These are phyloP conservation scores for Pichia insulana DNA, from an alignment of 805 yeast species.

Conservation along the genomic window DNA sequence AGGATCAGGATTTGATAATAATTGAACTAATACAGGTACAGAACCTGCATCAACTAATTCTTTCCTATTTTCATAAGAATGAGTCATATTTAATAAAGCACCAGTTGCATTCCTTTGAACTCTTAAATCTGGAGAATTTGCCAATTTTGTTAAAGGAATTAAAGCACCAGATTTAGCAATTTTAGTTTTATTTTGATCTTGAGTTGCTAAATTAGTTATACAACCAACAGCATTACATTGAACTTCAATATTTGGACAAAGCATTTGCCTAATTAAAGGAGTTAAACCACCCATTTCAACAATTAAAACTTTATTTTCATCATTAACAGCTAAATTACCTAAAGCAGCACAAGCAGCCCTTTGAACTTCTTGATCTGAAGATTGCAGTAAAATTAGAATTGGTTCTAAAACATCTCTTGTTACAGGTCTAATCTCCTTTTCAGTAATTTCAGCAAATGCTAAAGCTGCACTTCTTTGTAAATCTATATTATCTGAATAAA, in stretches of 20 bases:
- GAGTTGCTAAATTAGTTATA: slow-evolving; percentile 95
- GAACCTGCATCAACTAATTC: slow-evolving; percentile 97
- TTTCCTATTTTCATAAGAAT: slow-evolving; percentile 90
- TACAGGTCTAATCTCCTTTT: slow-evolving; percentile 87
- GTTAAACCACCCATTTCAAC: slow-evolving; percentile 98
- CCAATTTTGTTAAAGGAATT: slow-evolving; percentile 87
- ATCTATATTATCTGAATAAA: slow-evolving; percentile 90
- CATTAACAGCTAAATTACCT: slow-evolving; percentile 96
- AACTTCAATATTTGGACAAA: slow-evolving; percentile 92
- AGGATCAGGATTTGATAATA: slow-evolving; percentile 79
- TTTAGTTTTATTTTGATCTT: slow-evolving; percentile 91
- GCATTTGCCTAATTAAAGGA: slow-evolving; percentile 95
- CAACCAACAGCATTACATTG: slow-evolving; percentile 99
- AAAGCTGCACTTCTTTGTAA: slow-evolving; percentile 94
- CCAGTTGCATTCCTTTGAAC: slow-evolving; percentile 99
- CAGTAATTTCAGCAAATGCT: slow-evolving; percentile 97
- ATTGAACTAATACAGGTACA: slow-evolving; percentile 87
- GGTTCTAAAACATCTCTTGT: slow-evolving; percentile 90
- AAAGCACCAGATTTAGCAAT: slow-evolving; percentile 96
- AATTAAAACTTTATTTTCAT: slow-evolving; percentile 83
- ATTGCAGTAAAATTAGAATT: slow-evolving; percentile 75
- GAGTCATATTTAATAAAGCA: slow-evolving; percentile 96
- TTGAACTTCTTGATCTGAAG: slow-evolving; percentile 88
- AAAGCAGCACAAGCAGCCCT: slow-evolving; percentile 98
- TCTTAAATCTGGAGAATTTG: slow-evolving; percentile 87